Percentiles rank a stretch among this genome's conserved stretches.
These are phyloP conservation scores for Lippia alba DNA, from an alignment of 305 asterid species.

Conservation along the genomic window DNA sequence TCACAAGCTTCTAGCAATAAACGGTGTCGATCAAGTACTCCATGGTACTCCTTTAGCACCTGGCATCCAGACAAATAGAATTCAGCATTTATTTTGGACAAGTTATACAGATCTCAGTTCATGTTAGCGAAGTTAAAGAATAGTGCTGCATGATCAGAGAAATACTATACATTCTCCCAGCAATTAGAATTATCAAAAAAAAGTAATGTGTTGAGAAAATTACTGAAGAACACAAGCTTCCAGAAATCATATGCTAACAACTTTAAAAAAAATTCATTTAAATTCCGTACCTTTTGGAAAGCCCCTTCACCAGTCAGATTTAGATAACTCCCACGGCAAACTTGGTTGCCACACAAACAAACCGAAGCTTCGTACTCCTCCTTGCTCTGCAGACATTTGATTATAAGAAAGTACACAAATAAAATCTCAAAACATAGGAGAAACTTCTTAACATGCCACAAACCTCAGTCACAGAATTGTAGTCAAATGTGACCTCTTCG, in stretches of 20 bases:
- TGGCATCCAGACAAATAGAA: constrained; percentile 40
- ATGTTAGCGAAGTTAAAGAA: constrained; percentile 21
- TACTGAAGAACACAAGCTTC: background rate
- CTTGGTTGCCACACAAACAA: constrained; percentile 97
- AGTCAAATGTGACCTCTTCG: constrained; percentile 97
- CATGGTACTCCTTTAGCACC: constrained; percentile 91
- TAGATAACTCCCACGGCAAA: constrained; percentile 97
- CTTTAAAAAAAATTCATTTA: constrained; percentile 27
- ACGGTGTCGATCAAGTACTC: constrained; percentile 80
- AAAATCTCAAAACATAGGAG: constrained; percentile 20
- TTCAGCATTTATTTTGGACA: background rate
- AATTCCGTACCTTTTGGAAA: constrained; percentile 71
- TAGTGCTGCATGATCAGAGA: background rate
- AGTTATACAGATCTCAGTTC: constrained; percentile 7
- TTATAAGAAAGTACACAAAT: constrained; percentile 28
- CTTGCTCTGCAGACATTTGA: constrained; percentile 78
- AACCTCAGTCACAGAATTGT: constrained; percentile 98
- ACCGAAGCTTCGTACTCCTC: constrained; percentile 99
- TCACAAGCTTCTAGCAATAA: constrained; percentile 95
- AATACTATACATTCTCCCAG: constrained; percentile 7
- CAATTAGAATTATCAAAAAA: constrained; percentile 10
- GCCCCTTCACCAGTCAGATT: constrained; percentile 98
- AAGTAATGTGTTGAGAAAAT: background rate
- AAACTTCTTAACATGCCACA: constrained; percentile 40
- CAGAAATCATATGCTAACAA: constrained; percentile 16